Base-by-base conservation (phyloP, 1,139 yeast genomes). In the Suhomyces bribrorum region DNA sequence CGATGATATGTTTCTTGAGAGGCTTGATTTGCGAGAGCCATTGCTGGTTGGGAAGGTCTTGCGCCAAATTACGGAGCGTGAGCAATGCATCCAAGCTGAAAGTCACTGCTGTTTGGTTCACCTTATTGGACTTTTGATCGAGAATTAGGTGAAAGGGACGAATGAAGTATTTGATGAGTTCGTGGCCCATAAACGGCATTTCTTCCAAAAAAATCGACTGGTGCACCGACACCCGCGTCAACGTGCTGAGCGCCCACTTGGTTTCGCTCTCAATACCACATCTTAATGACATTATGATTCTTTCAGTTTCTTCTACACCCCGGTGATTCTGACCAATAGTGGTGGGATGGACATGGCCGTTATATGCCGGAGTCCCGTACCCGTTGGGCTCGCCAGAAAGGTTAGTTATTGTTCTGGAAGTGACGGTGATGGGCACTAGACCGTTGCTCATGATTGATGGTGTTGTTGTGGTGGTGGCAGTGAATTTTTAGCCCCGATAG, bases 11-110 rank as follows among this genome's bases (percentile, higher is more conserved):
- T 40, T 71, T 71, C 52, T 77, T 79, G 33, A 83, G 70, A 23
- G 59, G 57, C 34, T 61, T 65, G 37, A 75, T 67, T 48, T 79
- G 75, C 0, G 94, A 86, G 45, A 92, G 64, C 61, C 83, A 75
- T 57, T 86, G 90, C 29, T 95, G 95, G 52, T 88, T 86, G 30
- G 77, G 83, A 12, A 86, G 77, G 55, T 88, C 96, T 56, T 92
- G 94, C 2, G 86, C 77, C 40, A 87, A 67, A 59, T 92, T 92
- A 53, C 97, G 73, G 40, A 92, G 66, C 15, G 87, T 75, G 40
- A 92, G 69, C 37, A 85, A 71, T 2, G 86, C 73, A 54, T 85
- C 89, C 36, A 83, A 67, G 38, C 82, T 71, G 46, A 58, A 56
- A 28, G 62, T 59, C 34, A 73, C 49, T 27, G 66, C 56, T 32